Conservation (phyloP, 2,329 filamentous ascomycete genomes). For the Fusarium decemcellulare region DNA sequence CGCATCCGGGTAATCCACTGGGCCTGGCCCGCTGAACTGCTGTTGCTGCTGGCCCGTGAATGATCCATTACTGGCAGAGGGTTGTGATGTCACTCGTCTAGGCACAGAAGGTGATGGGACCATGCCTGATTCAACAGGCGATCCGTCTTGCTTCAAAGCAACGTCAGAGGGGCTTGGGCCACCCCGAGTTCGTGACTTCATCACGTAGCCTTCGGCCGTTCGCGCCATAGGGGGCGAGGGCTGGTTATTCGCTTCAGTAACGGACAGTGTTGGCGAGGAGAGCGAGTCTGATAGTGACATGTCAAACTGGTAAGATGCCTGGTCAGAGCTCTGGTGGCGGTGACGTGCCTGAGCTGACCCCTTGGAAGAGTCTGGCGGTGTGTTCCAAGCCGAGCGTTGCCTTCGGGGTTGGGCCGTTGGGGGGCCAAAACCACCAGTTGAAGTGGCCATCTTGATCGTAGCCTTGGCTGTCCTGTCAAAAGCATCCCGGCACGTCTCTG, state of each 20-base stretch:
- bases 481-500: slow-evolving; percentile 93
- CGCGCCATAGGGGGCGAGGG: slow-evolving; percentile 57
- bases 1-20: slow-evolving; percentile 61
- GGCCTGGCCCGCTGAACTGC: slow-evolving; percentile 52
- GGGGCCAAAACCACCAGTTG: slow-evolving; percentile 83
- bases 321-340: slow-evolving; percentile 49
- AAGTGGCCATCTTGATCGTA: slow-evolving; percentile 94
- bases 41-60: slow-evolving; percentile 51
- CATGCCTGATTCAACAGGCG: slow-evolving; percentile 58
- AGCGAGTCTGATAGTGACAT: slow-evolving; percentile 56
- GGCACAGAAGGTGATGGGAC: slow-evolving; percentile 61
- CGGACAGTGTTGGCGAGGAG: slow-evolving; percentile 58
- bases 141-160: slow-evolving; percentile 49
- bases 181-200: slow-evolving; percentile 47
- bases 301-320: slow-evolving; percentile 54
- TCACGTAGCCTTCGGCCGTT: slow-evolving; percentile 50
- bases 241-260: slow-evolving; percentile 52
- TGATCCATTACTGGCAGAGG: slow-evolving; percentile 46
- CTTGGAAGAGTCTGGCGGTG: slow-evolving; percentile 45
- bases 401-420: slow-evolving; percentile 47
- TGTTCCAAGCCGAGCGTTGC: slow-evolving; percentile 49
- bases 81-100: slow-evolving; percentile 54
- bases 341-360: slow-evolving; percentile 43
- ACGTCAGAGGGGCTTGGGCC: slow-evolving; percentile 50
- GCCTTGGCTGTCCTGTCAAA: slow-evolving; percentile 96